Base-by-base conservation (phyloP, 345 rosid genomes). In the Acer negundo region DNA sequence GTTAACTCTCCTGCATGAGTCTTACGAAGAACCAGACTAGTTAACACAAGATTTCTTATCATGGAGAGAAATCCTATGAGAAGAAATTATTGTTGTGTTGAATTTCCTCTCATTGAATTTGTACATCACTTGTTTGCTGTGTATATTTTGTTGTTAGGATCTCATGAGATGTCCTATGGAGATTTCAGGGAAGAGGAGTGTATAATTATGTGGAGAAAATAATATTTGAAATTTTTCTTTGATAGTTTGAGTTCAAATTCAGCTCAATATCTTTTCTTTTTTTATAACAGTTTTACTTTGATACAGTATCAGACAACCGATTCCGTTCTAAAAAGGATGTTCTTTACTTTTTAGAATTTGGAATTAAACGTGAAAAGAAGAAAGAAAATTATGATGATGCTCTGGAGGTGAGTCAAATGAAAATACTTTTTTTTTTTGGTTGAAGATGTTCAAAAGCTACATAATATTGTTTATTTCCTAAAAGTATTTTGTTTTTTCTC, bases 321-420 rank as follows among this genome's bases (percentile, higher is more conserved):
- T 89, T 87, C 78, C 80, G 92, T 71, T 86, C 90, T 11, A 89
- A 82, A 85, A 80, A 76, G 70, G 92, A 89, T 59, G 90, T 85
- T 44, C 89, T 75, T 47, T 44, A 74, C 73, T 89, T 77, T 76
- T 76, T 89, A 80, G 85, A 87, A 75, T 82, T 82, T 6, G 92
- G 90, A 75, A 75, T 75, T 2, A 20, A 72, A 51, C 80, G 67
- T 42, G 82, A 85, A 82, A 81, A 24, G 62, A 78, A 11, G 59
- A 87, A 56, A 62, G 80, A 77, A 35, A 76, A 76, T 53, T 51
- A 72, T n/a, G 65, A 71, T 53, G 40, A 40, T 6, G 78, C 76
- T 67, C 53, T 59, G 38, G 76, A 75, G 69, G 87, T 82, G 58
- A 84, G 89, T 65, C 62, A 70, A 72, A 12, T 6, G n/a, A 17